phyloP scores from a whole-genome alignment of 352 stramenopile genomes.

The Globisporangium orthogonon region DNA sequence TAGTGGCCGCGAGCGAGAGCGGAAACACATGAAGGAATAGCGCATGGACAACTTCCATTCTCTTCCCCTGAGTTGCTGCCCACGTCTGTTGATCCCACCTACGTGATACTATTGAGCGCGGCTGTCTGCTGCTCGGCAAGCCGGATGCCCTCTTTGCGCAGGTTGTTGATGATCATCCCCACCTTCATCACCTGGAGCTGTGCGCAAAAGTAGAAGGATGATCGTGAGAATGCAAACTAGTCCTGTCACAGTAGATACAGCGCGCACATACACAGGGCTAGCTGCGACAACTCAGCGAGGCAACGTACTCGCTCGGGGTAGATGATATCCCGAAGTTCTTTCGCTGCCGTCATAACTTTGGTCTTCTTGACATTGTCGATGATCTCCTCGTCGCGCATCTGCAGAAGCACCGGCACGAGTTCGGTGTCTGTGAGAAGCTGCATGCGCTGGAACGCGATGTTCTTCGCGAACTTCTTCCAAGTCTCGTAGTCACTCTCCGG shows the following conservation, averaged over 20 bases:
- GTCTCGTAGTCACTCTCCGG: conserved; percentile 27
- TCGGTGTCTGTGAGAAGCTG: conserved; percentile 24
- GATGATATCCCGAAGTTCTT: conserved; percentile 46
- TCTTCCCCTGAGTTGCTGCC: not conserved
- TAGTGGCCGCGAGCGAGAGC: conserved; percentile 16
- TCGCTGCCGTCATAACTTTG: conserved; percentile 18
- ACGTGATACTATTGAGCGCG: conserved; percentile 59
- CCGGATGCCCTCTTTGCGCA: conserved; percentile 68
- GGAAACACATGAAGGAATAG: not conserved
- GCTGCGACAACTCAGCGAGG: too few species aligned
- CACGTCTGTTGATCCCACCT: not conserved
- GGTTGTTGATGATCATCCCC: conserved; percentile 47
- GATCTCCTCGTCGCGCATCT: conserved; percentile 38
- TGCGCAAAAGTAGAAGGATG: not conserved
- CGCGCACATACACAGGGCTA: too few species aligned
- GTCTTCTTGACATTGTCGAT: conserved; percentile 41
- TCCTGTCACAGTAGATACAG: not conserved
- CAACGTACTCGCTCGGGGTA: conserved; percentile 36
- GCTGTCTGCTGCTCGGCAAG: conserved; percentile 66
- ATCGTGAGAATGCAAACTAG: not conserved
- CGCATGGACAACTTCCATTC: not conserved
- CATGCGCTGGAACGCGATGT: conserved; percentile 42
- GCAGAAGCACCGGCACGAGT: conserved; percentile 37
- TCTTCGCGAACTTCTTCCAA: conserved; percentile 47
- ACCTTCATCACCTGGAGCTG: conserved; percentile 64